Evolutionary conservation across 1,284 basidiomycete genomes (phyloP).

Genomic region (Rugosomyces carneus): DNA sequence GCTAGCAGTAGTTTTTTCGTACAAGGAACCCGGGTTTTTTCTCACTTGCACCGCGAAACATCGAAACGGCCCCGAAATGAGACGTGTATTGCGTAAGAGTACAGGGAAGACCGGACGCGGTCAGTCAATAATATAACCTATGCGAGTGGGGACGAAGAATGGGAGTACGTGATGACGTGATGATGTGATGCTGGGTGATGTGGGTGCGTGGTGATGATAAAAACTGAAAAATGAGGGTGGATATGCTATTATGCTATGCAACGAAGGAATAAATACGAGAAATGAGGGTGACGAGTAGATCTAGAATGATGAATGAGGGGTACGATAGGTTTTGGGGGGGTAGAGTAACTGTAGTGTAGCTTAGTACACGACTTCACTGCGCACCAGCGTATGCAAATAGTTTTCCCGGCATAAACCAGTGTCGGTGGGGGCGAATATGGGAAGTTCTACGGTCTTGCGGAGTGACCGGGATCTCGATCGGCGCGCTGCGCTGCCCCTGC

Average conservation of each 20-base stretch:
- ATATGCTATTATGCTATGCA: constrained; percentile 12
- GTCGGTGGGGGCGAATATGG: constrained; percentile 43
- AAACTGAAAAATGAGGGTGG: constrained; percentile 12
- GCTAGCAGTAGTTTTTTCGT: no score
- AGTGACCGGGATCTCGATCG: constrained; percentile 19
- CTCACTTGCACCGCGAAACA: no score
- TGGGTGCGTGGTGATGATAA: constrained; percentile 7
- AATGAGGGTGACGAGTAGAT: constrained; percentile 1
- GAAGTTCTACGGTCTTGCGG: constrained; percentile 28
- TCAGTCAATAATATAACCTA: constrained; percentile 8
- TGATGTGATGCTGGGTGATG: constrained; percentile 2
- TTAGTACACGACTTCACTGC: constrained; percentile 14
- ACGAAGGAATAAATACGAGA: constrained; percentile 10
- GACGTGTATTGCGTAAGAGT: constrained; percentile 1
- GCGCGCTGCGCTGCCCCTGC: constrained; percentile 14
- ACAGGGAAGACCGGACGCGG: background rate
- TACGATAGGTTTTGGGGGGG: background rate
- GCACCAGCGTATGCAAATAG: constrained; percentile 35
- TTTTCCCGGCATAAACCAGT: constrained; percentile 54
- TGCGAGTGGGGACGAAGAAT: no score
- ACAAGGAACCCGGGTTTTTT: no score
- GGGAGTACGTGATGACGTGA: background rate
- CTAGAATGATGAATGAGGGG: background rate
- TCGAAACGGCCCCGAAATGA: constrained; percentile 1
- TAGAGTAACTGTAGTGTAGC: background rate